Conservation (phyloP, 208 protist species). For the Leishmania amazonensis region DNA sequence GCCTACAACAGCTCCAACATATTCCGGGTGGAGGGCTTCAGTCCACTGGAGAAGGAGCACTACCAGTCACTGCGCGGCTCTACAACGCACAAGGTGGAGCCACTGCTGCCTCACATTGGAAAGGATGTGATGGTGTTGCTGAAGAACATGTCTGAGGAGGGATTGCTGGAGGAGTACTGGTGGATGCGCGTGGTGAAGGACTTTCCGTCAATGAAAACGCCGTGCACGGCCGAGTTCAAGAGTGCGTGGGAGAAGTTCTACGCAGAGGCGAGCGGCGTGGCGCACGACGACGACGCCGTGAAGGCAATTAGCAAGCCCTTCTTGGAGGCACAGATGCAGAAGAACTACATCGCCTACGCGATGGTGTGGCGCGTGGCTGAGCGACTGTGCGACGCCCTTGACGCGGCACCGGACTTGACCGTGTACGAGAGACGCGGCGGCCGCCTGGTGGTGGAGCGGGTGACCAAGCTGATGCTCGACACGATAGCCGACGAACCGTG, state of each 20-base stretch:
- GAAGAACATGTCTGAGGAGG: slow-evolving; percentile 47
- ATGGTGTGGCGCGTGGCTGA: slow-evolving; percentile 90
- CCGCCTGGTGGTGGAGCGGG: slow-evolving; percentile 71
- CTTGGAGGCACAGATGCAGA: slow-evolving; percentile 74
- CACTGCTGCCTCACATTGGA: slow-evolving; percentile 43
- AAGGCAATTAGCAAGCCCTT: slow-evolving; percentile 63
- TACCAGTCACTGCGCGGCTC: slow-evolving; percentile 75
- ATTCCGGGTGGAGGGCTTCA: slow-evolving; percentile 70
- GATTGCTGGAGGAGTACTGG: slow-evolving; percentile 58
- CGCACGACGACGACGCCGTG: slow-evolving; percentile 74
- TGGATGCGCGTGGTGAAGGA: slow-evolving; percentile 79
- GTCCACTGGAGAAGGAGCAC: slow-evolving; percentile 69
- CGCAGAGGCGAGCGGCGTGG: slow-evolving; percentile 59
- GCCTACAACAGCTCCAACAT: slow-evolving; percentile 83
- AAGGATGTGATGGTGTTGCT: slow-evolving; percentile 50
- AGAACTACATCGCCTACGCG: slow-evolving; percentile 79
- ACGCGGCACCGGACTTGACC: slow-evolving; percentile 30
- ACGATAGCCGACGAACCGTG: slow-evolving; percentile 88
- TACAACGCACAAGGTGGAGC: slow-evolving; percentile 61
- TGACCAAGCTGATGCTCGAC: slow-evolving; percentile 89
- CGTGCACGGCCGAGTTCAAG: slow-evolving; percentile 62
- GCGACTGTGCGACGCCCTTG: slow-evolving; percentile 71
- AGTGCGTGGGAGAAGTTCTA: slow-evolving; percentile 76
- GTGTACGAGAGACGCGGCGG: slow-evolving; percentile 56
- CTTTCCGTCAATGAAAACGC: slow-evolving; percentile 78